A percentile compares a stretch with the other conserved stretches of the same genome.
These are phyloP conservation scores for Garcileccinum viscosum DNA, from an alignment of 1,284 basidiomycete genomes.

Conservation along the genomic window DNA sequence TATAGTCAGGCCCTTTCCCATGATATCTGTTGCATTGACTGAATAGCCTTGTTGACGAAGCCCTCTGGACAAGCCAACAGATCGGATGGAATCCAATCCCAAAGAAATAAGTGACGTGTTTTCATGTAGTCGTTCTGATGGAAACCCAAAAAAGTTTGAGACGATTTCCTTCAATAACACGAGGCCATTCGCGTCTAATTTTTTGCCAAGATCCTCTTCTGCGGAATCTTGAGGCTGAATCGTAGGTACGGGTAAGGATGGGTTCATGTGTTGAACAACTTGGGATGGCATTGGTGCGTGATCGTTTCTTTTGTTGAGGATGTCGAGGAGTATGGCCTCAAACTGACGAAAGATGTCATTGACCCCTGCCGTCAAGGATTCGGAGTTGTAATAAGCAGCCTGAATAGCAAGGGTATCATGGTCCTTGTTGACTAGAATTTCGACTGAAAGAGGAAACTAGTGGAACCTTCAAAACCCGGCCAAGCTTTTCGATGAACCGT, in stretches of 20 bases:
- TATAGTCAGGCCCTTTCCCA: conserved; percentile 32
- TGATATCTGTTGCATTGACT: conserved; percentile 44
- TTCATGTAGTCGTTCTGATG: conserved; percentile 33
- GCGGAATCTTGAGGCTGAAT: neutral
- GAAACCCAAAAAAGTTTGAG: conserved; percentile 45
- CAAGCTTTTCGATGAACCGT: conserved; percentile 2
- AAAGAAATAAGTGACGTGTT: conserved; percentile 51
- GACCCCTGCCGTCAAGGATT: conserved; percentile 12
- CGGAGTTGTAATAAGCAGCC: conserved; percentile 24
- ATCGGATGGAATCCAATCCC: conserved; percentile 56
- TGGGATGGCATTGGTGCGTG: neutral
- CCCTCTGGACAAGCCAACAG: conserved; percentile 48
- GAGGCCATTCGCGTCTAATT: conserved; percentile 16
- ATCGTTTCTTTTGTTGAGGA: conserved; percentile 9
- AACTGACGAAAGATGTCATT: conserved; percentile 28
- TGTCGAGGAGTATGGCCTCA: conserved; percentile 24
- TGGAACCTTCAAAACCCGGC: conserved; percentile 4
- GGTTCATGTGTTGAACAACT: neutral
- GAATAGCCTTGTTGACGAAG: conserved; percentile 42
- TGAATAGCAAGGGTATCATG: conserved; percentile 19
- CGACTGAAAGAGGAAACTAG: conserved; percentile 54
- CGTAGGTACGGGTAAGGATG: neutral
- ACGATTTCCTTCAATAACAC: conserved; percentile 36
- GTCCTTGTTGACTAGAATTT: conserved; percentile 47
- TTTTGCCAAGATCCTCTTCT: conserved; percentile 9